phyloP scores from a whole-genome alignment of 179 eudicot species.

The Silene coronaria region DNA sequence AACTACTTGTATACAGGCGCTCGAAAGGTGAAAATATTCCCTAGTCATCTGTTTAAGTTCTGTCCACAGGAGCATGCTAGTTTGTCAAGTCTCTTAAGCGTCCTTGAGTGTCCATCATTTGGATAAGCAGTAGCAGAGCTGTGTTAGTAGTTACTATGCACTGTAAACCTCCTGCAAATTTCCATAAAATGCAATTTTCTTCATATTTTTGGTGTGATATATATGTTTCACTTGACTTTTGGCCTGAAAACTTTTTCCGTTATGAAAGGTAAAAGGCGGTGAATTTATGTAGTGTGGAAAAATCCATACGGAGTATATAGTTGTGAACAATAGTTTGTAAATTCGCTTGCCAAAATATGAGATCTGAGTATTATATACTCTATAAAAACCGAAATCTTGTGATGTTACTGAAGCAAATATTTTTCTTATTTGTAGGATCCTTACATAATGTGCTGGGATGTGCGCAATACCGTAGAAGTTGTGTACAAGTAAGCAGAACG shows the following conservation, averaged over 20 bases:
- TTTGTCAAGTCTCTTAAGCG: not conserved
- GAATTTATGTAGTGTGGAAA: not conserved
- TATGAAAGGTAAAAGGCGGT: not conserved
- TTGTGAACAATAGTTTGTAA: not conserved
- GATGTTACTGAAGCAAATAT: conserved; percentile 11
- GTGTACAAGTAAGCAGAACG: conserved; percentile 75
- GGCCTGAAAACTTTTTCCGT: not conserved
- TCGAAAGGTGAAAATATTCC: conserved; percentile 57
- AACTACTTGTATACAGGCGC: conserved; percentile 92
- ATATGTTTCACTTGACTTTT: not conserved
- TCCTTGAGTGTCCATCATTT: not conserved
- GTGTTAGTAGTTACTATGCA: not conserved
- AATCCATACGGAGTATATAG: not conserved
- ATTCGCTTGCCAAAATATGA: not conserved
- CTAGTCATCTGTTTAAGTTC: not conserved
- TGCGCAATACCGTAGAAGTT: conserved; percentile 84
- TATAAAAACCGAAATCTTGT: not conserved
- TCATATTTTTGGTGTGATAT: not conserved
- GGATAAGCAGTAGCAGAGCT: not conserved
- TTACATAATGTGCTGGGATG: conserved; percentile 95
- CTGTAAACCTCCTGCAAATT: not conserved
- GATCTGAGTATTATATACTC: too few species aligned
- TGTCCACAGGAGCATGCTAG: not conserved
- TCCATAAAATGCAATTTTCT: not conserved
- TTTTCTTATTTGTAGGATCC: conserved; percentile 59